Evolutionary conservation across 2,329 filamentous ascomycete species (phyloP).

Genomic region (Bipolaris bicolor): DNA sequence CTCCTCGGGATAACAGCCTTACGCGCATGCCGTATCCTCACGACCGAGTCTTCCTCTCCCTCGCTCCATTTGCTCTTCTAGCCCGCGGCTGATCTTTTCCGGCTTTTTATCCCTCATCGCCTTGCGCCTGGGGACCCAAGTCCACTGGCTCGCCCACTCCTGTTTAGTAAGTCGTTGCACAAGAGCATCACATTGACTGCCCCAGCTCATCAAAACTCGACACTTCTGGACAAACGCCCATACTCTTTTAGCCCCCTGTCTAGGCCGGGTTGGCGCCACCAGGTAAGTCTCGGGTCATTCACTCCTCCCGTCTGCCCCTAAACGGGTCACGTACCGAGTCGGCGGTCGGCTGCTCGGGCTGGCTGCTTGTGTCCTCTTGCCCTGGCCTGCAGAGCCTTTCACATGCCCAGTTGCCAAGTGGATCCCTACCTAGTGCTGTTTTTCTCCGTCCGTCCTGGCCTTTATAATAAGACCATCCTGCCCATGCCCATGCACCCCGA

Average conservation of each 20-base stretch:
- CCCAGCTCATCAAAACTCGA: slow-evolving; percentile 22
- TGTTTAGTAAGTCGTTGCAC: slow-evolving; percentile 35
- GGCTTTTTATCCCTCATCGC: slow-evolving; percentile 28
- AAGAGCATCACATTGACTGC: slow-evolving; percentile 31
- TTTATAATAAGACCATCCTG: slow-evolving; percentile 37
- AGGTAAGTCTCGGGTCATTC: slow-evolving; percentile 38
- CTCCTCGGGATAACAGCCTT: slow-evolving; percentile 38
- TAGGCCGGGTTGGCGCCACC: slow-evolving; percentile 28
- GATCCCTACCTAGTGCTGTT: slow-evolving; percentile 26
- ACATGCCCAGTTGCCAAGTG: slow-evolving; percentile 38
- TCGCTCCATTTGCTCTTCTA: slow-evolving; percentile 9
- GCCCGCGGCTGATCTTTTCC: slow-evolving; percentile 39
- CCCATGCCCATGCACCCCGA: slow-evolving; percentile 18
- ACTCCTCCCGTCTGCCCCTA: slow-evolving; percentile 31
- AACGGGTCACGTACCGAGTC: slow-evolving; percentile 43
- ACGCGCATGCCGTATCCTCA: slow-evolving; percentile 40
- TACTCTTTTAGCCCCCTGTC: slow-evolving; percentile 19
- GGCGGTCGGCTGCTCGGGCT: slow-evolving; percentile 35
- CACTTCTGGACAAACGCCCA: slow-evolving; percentile 11
- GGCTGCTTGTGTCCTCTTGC: slow-evolving; percentile 32
- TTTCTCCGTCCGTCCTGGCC: slow-evolving; percentile 44
- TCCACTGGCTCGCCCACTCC: slow-evolving; percentile 13
- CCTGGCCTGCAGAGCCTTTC: slow-evolving; percentile 42
- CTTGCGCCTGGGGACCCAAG: slow-evolving; percentile 12
- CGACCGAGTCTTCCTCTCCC: slow-evolving; percentile 42